These are phyloP conservation scores for Hsuehochloa calcarea DNA, from an alignment of 176 grass and related monocot genomes.

Conservation along the genomic window DNA sequence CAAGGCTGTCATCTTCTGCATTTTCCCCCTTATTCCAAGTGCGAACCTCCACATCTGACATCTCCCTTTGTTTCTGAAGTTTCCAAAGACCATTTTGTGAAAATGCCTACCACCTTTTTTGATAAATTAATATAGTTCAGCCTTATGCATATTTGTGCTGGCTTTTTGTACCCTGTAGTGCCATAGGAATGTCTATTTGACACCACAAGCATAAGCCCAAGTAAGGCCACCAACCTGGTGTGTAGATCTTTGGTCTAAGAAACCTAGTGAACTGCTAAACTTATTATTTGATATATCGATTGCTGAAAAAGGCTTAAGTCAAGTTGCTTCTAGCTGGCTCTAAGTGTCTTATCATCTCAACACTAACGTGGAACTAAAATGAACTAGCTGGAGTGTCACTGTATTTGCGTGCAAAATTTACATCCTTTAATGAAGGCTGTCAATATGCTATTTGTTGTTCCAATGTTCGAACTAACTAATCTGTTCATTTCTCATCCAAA, in stretches of 20 bases:
- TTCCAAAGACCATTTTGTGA: not conserved
- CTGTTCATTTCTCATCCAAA: constrained; percentile 16
- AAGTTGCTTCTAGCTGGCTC: not conserved
- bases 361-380: not conserved
- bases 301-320: not conserved
- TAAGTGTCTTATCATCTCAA: not conserved
- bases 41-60: not conserved
- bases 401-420: constrained; percentile 9
- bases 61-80: not conserved
- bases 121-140: not conserved
- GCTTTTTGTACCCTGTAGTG: not conserved
- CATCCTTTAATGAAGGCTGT: not conserved
- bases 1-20: too few relatives aligned
- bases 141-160: constrained; percentile 7
- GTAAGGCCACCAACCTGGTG: not conserved
- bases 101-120: not conserved
- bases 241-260: constrained; percentile 1
- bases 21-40: not conserved
- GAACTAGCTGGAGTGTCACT: constrained; percentile 1
- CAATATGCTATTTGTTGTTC: not conserved
- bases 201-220: not conserved
- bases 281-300: not conserved
- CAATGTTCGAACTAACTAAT: not conserved
- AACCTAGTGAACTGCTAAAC: not conserved
- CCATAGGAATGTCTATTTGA: not conserved